phyloP scores from a whole-genome alignment of 1,139 yeast genomes.

The Pichia sp. region DNA sequence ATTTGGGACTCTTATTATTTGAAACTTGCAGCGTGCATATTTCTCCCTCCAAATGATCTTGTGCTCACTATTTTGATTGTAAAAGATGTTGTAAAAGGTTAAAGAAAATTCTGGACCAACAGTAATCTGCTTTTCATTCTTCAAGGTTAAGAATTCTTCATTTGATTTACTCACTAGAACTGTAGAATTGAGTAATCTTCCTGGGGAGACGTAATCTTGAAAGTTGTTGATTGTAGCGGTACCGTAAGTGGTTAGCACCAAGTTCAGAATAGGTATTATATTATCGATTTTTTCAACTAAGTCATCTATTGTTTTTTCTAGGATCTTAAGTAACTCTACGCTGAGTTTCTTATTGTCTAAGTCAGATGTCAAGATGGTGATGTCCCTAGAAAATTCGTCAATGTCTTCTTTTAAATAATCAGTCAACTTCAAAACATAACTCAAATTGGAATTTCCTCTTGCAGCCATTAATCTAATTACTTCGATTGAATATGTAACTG shows the following conservation, averaged over 20 bases:
- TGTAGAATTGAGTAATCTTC: slow-evolving; percentile 65
- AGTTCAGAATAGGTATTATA: slow-evolving; percentile 65
- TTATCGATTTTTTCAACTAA: slow-evolving; percentile 59
- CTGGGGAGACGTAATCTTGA: slow-evolving; percentile 55
- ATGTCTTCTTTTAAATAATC: slow-evolving; percentile 58
- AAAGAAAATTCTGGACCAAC: slow-evolving; percentile 66
- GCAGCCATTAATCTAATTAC: slow-evolving; percentile 68
- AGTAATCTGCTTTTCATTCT: slow-evolving; percentile 23
- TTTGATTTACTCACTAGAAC: slow-evolving; percentile 46
- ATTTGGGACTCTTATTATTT: slow-evolving; percentile 36
- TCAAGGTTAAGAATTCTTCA: slow-evolving; percentile 20
- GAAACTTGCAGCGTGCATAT: slow-evolving; percentile 54
- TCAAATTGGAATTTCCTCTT: slow-evolving; percentile 66
- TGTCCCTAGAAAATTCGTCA: slow-evolving; percentile 53
- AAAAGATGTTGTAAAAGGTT: slow-evolving; percentile 63
- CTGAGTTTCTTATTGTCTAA: slow-evolving; percentile 18
- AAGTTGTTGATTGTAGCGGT: slow-evolving; percentile 56
- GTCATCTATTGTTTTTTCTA: slow-evolving; percentile 49
- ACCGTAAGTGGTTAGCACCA: slow-evolving; percentile 71
- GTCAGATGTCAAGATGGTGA: slow-evolving; percentile 34
- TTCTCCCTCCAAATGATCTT: slow-evolving; percentile 76
- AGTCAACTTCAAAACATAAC: slow-evolving; percentile 56
- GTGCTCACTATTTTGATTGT: slow-evolving; percentile 47
- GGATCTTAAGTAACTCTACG: slow-evolving; percentile 41
- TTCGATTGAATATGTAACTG: slow-evolving; percentile 69